These are phyloP conservation scores for Pueraria montana DNA, from an alignment of 306 rosid species.

Conservation along the genomic window DNA sequence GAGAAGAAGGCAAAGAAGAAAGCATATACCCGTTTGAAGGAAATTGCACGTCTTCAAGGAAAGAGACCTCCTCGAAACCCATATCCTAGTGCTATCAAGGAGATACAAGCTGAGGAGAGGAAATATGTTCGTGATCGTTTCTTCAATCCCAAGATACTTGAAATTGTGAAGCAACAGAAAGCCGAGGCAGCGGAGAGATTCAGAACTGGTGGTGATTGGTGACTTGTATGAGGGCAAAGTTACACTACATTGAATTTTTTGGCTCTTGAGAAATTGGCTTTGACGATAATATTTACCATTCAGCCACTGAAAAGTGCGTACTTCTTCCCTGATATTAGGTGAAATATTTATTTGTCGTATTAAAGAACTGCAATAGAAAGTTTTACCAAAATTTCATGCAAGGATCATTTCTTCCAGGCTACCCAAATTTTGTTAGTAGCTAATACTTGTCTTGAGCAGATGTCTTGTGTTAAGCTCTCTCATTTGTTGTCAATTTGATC, in stretches of 20 bases:
- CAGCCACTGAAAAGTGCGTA: neutral
- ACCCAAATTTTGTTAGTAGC: neutral
- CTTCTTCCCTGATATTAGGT: slow-evolving; percentile 8
- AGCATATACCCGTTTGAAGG: slow-evolving; percentile 76
- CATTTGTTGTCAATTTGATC: slow-evolving; percentile 21
- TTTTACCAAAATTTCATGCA: slow-evolving; percentile 10
- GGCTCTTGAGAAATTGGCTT: slow-evolving; percentile 25
- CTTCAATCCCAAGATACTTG: slow-evolving; percentile 66
- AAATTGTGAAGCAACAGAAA: slow-evolving; percentile 67
- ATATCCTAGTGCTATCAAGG: slow-evolving; percentile 74
- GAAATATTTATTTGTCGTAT: slow-evolving; percentile 10
- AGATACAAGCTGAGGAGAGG: slow-evolving; percentile 85
- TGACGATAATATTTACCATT: slow-evolving; percentile 30
- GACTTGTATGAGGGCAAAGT: neutral
- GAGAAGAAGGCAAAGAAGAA: slow-evolving; percentile 81
- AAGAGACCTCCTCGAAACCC: slow-evolving; percentile 89
- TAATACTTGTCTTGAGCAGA: neutral
- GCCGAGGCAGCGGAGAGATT: slow-evolving; percentile 59
- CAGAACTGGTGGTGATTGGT: slow-evolving; percentile 50
- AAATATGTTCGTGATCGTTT: slow-evolving; percentile 79
- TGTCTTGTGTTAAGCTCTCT: slow-evolving; percentile 23
- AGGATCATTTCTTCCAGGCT: slow-evolving; percentile 12
- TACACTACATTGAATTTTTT: slow-evolving; percentile 18
- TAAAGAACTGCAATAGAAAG: slow-evolving; percentile 22
- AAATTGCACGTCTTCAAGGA: slow-evolving; percentile 78